Percentiles rank a stretch among this genome's conserved stretches.
Evolutionary conservation across 352 stramenopile genomes (phyloP).

Genomic region (Globisporangium cylindrosporum): DNA sequence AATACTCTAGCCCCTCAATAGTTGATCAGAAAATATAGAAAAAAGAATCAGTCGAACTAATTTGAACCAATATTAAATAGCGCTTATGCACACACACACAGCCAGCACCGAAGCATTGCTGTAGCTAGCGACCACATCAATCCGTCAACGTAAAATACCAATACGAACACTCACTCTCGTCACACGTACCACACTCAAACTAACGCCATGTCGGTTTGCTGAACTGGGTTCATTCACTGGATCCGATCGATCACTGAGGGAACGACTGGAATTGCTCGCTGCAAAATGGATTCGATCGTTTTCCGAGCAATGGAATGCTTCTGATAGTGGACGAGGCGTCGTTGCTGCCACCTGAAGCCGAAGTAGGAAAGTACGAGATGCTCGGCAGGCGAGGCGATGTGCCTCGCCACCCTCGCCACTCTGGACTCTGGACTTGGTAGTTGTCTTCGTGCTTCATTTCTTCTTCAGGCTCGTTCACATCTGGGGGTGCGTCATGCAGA

Average conservation of each 20-base stretch:
- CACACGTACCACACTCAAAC: background rate
- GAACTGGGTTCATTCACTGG: background rate
- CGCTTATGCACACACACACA: background rate
- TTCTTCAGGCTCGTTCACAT: slow-evolving; percentile 3
- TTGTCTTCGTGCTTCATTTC: slow-evolving; percentile 1
- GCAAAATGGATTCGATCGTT: slow-evolving; percentile 7
- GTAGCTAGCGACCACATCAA: background rate
- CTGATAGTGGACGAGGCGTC: background rate
- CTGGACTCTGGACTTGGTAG: background rate
- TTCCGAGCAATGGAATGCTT: background rate
- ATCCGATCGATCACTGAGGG: background rate
- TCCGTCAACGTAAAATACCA: background rate
- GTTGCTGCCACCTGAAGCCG: background rate
- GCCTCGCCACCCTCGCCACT: background rate
- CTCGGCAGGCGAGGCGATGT: background rate
- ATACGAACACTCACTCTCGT: background rate
- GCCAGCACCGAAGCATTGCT: background rate
- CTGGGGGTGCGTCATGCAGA: background rate
- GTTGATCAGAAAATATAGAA: background rate
- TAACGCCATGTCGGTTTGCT: background rate
- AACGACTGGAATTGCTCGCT: background rate
- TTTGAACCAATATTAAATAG: background rate
- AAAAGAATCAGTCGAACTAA: background rate
- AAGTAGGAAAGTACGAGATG: slow-evolving; percentile 7
- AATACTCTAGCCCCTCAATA: background rate